Evolutionary conservation across 75 land plant species (phyloP).

Genomic region (Gnetum montanum): DNA sequence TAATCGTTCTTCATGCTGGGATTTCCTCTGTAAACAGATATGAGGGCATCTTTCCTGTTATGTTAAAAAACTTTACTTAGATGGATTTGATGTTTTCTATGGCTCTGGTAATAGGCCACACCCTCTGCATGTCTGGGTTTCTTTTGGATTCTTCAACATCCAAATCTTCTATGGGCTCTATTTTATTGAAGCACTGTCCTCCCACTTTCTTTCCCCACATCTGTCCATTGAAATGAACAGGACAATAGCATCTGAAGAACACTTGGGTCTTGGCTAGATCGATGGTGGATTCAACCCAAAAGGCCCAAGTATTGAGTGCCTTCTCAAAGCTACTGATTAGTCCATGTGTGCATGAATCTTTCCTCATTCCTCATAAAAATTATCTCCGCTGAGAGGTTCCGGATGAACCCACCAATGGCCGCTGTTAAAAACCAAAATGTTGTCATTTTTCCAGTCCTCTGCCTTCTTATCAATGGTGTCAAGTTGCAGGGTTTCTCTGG

Average conservation of each 20-base stretch:
- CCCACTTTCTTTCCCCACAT: slow-evolving; percentile 41
- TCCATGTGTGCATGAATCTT: slow-evolving; percentile 26
- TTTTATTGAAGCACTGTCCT: slow-evolving; percentile 52
- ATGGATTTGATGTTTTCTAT: neutral
- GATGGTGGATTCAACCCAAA: slow-evolving; percentile 50
- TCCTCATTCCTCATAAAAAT: slow-evolving; percentile 2
- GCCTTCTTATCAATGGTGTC: slow-evolving; percentile 39
- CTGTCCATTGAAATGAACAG: slow-evolving; percentile 38
- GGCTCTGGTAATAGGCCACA: neutral
- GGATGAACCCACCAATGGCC: slow-evolving; percentile 67
- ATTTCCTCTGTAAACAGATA: slow-evolving; percentile 16
- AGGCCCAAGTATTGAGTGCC: slow-evolving; percentile 54
- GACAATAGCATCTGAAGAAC: slow-evolving; percentile 21
- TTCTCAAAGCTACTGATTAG: slow-evolving; percentile 37
- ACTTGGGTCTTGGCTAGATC: slow-evolving; percentile 41
- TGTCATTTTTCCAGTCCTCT: slow-evolving; percentile 39
- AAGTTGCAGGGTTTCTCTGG: slow-evolving; percentile 46
- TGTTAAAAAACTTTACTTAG: slow-evolving; percentile 5
- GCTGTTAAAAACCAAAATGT: slow-evolving; percentile 54
- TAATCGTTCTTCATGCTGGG: neutral
- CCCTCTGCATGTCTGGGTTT: slow-evolving; percentile 3
- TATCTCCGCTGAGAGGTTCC: slow-evolving; percentile 24
- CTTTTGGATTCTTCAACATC: neutral
- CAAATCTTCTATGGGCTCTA: slow-evolving; percentile 25
- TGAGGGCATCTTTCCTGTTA: slow-evolving; percentile 21